These are phyloP conservation scores for Spatholobus suberectus DNA, from an alignment of 306 rosid species.

Conservation along the genomic window DNA sequence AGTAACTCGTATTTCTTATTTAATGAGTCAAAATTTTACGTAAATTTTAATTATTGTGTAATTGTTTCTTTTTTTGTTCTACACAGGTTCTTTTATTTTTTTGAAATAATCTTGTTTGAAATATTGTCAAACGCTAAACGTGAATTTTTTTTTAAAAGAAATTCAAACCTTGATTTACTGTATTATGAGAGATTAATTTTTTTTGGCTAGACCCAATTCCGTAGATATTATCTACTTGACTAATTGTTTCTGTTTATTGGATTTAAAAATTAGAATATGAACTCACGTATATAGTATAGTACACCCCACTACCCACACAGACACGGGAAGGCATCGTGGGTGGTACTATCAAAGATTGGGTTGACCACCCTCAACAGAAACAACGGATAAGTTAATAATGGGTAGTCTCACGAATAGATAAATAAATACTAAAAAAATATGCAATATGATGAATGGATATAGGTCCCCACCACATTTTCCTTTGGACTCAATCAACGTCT, in stretches of 20 bases:
- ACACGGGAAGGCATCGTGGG: slow-evolving; percentile 42
- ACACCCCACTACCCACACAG: neutral
- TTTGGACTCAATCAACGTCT: neutral
- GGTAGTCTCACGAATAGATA: slow-evolving; percentile 24
- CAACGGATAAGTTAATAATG: slow-evolving; percentile 34
- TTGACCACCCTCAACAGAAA: slow-evolving; percentile 10
- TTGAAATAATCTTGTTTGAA: no score
- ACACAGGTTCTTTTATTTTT: no score
- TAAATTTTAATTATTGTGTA: no score
- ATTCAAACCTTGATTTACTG: no score
- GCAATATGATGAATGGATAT: slow-evolving; percentile 16
- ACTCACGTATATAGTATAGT: slow-evolving; percentile 21
- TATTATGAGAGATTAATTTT: no score
- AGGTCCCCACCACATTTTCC: slow-evolving; percentile 20
- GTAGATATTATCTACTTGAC: no score
- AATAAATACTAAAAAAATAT: slow-evolving; percentile 2
- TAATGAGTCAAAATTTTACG: no score
- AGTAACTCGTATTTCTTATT: neutral
- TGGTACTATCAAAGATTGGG: slow-evolving; percentile 47
- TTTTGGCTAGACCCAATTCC: no score
- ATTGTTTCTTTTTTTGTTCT: no score
- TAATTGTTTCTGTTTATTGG: no score
- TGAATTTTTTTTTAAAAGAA: no score
- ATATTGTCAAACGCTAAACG: no score
- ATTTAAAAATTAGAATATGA: neutral